A percentile compares a stretch with the other conserved stretches of the same genome.
These are phyloP conservation scores for Cyathus striatus DNA, from an alignment of 768 basidiomycete species.

Conservation along the genomic window DNA sequence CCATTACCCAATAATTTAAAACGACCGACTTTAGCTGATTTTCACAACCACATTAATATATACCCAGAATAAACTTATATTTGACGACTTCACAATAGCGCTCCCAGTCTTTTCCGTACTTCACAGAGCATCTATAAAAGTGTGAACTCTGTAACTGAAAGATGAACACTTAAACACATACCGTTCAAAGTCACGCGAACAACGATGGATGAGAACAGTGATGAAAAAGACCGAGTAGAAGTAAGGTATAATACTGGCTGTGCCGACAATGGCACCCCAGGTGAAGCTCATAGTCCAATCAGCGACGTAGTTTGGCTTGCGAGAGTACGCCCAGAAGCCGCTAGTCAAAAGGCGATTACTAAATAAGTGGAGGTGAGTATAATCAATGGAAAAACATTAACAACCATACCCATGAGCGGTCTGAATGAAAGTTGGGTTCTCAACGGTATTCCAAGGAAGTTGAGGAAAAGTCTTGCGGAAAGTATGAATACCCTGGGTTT, in stretches of 20 bases:
- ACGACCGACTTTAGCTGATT: background rate
- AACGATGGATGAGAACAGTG: constrained; percentile 85
- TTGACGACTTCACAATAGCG: constrained; percentile 82
- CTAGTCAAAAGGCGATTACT: constrained; percentile 88
- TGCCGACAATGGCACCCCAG: constrained; percentile 79
- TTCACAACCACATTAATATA: constrained; percentile 56
- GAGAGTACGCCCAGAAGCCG: constrained; percentile 92
- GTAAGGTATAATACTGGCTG: constrained; percentile 82
- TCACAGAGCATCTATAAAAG: constrained; percentile 59
- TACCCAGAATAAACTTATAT: constrained; percentile 84
- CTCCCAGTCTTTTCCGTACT: constrained; percentile 96
- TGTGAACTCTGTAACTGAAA: background rate
- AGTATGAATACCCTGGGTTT: constrained; percentile 80
- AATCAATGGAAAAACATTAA: background rate
- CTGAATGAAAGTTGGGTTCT: constrained; percentile 89
- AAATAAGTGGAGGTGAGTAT: constrained; percentile 1
- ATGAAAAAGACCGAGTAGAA: constrained; percentile 98
- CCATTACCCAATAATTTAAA: background rate
- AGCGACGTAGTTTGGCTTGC: constrained; percentile 96
- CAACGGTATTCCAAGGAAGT: constrained; percentile 72
- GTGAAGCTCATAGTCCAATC: constrained; percentile 85
- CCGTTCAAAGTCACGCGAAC: constrained; percentile 92
- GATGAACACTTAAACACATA: constrained; percentile 21
- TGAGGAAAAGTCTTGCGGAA: constrained; percentile 94
- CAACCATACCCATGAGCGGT: constrained; percentile 79